Evolutionary conservation across 1,139 yeast species (phyloP), one percentile per base, ranked within the genome.

Genomic region (Entelexis sorbosivorans): DNA sequence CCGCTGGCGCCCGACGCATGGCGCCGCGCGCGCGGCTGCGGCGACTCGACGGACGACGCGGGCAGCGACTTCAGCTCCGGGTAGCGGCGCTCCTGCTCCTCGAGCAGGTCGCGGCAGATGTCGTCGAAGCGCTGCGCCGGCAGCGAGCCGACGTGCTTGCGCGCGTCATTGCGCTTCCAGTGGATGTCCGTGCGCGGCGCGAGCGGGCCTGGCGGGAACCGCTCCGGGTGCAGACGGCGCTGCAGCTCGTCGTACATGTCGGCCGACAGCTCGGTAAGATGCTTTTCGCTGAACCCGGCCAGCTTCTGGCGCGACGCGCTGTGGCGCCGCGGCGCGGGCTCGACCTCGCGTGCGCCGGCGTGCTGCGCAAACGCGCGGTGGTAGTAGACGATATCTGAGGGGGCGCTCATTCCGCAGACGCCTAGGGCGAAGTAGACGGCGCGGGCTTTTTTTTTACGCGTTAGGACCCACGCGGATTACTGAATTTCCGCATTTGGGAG

Each of bases 131-230:
- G 70, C 11, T 81, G 69, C 52, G 82, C 81, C 0, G 96, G 93
- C 56, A 93, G 75, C 43, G 87, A 79, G 2, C 96, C 84, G 59
- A 93, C 74, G 67, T 89, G 91, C 64, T 86, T 89, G 60, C 99
- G 77, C 3, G 98, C 98, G 66, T 88, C 95, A 66, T 93, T 93
- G 63, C 98, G 76, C 64, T 88, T 89, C 34, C 95, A 93, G 65
- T 93, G 98, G 68, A 87, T 87, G 31, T 60, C 61, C 3, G 54
- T 53, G 2, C 62, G 57, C 9, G 64, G 61, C 5, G 59, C 56
- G n/a, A 63, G 60, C 47, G 53, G 64, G 52, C 54, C 58, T 7
- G 61, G 57, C 32, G 56, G 51, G 13, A 48, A 50, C 11, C 56
- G 50, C 4, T 47, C 49, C 1, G 61, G 56, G 40, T 75, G 79